phyloP scores from a whole-genome alignment of 768 basidiomycete genomes.

The Lactarius akahatsu region DNA sequence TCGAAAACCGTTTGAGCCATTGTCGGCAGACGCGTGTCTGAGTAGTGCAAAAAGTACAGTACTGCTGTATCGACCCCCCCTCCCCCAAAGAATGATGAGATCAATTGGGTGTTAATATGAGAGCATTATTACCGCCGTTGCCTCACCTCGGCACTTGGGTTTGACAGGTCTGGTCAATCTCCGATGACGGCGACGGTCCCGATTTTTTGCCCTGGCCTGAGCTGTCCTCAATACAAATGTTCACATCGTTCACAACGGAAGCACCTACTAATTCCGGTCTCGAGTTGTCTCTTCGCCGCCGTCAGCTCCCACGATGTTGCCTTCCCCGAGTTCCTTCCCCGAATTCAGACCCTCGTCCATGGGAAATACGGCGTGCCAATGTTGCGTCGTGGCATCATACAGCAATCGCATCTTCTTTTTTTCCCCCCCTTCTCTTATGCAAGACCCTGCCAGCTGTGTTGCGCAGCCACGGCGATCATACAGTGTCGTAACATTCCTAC shows the following conservation, averaged over 20 bases:
- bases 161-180: slow-evolving; percentile 17
- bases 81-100: slow-evolving; percentile 6
- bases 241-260: slow-evolving; percentile 4
- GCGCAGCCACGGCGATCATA: slow-evolving; percentile 25
- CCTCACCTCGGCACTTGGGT: not conserved
- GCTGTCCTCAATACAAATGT: not conserved
- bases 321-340: slow-evolving; percentile 3
- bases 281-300: slow-evolving; percentile 10
- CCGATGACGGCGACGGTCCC: not conserved
- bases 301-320: slow-evolving; percentile 16
- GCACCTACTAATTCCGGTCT: slow-evolving; percentile 5
- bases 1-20: not conserved
- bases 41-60: not conserved
- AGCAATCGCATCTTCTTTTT: not conserved
- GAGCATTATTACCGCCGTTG: not conserved
- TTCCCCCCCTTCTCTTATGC: not conserved
- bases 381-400: slow-evolving; percentile 16
- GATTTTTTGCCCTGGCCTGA: not conserved
- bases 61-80: not conserved
- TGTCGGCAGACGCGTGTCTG: not conserved
- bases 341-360: slow-evolving; percentile 14
- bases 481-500: slow-evolving; percentile 15
- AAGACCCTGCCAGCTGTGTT: not conserved
- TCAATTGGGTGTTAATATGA: not conserved
- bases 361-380: slow-evolving; percentile 16